These are phyloP conservation scores for Phytophthora vignae DNA, from an alignment of 352 stramenopile species.

Conservation along the genomic window DNA sequence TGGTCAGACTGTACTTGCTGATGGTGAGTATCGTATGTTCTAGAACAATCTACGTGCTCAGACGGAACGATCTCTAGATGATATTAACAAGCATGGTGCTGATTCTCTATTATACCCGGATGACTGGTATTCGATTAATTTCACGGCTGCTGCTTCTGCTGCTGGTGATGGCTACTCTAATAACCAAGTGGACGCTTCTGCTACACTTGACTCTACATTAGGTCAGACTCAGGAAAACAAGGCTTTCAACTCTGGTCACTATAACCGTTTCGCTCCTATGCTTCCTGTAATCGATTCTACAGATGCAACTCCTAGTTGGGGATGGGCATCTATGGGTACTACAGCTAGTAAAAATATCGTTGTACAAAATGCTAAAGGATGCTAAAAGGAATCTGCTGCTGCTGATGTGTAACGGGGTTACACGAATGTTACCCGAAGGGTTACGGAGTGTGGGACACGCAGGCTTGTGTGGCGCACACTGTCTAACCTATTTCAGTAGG, in stretches of 20 bases:
- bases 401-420: background rate
- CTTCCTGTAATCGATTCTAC: background rate
- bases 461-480: too few relatives aligned
- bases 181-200: background rate
- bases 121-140: background rate
- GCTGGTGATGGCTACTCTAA: conserved; percentile 5
- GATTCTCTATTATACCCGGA: background rate
- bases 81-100: conserved; percentile 3
- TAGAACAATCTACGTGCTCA: background rate
- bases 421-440: too few relatives aligned
- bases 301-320: background rate
- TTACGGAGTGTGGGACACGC: too few relatives aligned
- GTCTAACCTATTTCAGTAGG: too few relatives aligned
- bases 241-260: background rate
- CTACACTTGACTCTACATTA: background rate
- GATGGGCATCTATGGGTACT: background rate
- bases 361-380: background rate
- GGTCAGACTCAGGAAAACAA: background rate
- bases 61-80: background rate
- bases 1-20: background rate
- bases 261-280: background rate
- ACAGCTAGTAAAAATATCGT: background rate
- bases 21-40: background rate
- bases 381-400: background rate
- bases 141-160: background rate